These are phyloP conservation scores for Psidium friedrichsthalianum DNA, from an alignment of 345 rosid genomes.

Conservation along the genomic window DNA sequence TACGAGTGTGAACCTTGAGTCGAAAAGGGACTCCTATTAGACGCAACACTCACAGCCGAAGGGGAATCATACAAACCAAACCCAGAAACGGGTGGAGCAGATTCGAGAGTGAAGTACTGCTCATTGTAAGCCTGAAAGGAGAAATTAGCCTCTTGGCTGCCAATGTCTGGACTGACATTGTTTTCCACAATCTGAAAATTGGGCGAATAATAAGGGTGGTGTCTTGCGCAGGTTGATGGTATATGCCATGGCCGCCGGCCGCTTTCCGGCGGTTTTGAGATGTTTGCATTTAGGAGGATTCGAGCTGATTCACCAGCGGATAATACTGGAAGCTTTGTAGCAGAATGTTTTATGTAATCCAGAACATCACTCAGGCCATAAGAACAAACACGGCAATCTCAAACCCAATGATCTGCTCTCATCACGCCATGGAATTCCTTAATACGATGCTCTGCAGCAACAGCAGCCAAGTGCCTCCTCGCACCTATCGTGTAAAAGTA, in stretches of 20 bases:
- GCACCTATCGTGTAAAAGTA: not conserved
- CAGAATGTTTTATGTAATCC: not conserved
- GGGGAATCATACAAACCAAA: conserved; percentile 53
- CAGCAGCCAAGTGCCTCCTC: not conserved
- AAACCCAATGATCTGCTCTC: not conserved
- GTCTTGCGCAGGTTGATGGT: conserved; percentile 33
- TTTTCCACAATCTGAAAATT: conserved; percentile 37
- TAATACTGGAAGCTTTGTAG: not conserved
- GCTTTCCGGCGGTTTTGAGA: conserved; percentile 53
- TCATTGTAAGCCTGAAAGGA: conserved; percentile 41
- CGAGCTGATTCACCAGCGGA: not conserved
- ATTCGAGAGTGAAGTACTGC: conserved; percentile 69
- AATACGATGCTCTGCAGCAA: not conserved
- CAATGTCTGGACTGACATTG: conserved; percentile 30
- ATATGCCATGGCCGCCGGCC: conserved; percentile 37
- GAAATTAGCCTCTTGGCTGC: conserved; percentile 26
- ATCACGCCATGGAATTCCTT: not conserved
- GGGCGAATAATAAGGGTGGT: conserved; percentile 32
- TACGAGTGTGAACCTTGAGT: conserved; percentile 79
- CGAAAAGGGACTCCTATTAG: conserved; percentile 60
- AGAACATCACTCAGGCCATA: not conserved
- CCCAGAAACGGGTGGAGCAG: conserved; percentile 43
- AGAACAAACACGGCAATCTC: not conserved
- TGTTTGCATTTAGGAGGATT: conserved; percentile 40
- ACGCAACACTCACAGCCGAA: conserved; percentile 49